A percentile compares a stretch with the other conserved stretches of the same genome.
Conservation (phyloP, 179 eudicot genomes). For the Beta lomatogona region DNA sequence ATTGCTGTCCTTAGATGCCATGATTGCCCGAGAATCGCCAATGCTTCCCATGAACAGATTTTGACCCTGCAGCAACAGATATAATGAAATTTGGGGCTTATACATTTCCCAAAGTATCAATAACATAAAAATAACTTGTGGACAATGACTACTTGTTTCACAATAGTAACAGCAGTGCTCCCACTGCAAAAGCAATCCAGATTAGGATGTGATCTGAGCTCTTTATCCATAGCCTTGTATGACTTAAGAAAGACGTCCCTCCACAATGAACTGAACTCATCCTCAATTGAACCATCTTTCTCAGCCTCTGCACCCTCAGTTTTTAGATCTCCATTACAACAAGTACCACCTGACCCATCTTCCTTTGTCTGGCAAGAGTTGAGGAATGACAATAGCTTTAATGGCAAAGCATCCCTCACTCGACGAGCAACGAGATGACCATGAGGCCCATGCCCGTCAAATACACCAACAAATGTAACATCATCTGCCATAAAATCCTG, state of each 20-base stretch:
- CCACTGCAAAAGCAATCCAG: constrained; percentile 98
- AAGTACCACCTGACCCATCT: constrained; percentile 45
- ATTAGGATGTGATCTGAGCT: constrained; percentile 79
- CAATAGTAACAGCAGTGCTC: constrained; percentile 84
- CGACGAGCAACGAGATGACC: constrained; percentile 96
- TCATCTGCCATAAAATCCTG: constrained; percentile 85
- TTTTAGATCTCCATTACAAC: constrained; percentile 52
- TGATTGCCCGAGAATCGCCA: constrained; percentile 96
- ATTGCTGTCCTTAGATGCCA: constrained; percentile 73
- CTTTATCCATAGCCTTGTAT: constrained; percentile 94
- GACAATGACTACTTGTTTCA: constrained; percentile 64
- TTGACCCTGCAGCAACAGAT: constrained; percentile 54
- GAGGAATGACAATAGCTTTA: constrained; percentile 65
- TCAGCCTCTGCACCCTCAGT: constrained; percentile 54
- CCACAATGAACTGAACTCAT: constrained; percentile 55
- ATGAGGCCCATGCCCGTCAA: constrained; percentile 97
- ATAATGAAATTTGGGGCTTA: neutral
- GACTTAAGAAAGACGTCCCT: constrained; percentile 91
- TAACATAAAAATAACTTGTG: constrained; percentile 1
- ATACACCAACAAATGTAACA: constrained; percentile 81
- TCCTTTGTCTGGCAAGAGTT: constrained; percentile 58
- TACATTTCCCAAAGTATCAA: neutral
- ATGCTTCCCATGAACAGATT: constrained; percentile 83
- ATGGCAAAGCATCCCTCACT: constrained; percentile 86
- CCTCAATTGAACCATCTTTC: constrained; percentile 50